Base-by-base conservation (phyloP, 129 eudicot species). In the Mikania micrantha region DNA sequence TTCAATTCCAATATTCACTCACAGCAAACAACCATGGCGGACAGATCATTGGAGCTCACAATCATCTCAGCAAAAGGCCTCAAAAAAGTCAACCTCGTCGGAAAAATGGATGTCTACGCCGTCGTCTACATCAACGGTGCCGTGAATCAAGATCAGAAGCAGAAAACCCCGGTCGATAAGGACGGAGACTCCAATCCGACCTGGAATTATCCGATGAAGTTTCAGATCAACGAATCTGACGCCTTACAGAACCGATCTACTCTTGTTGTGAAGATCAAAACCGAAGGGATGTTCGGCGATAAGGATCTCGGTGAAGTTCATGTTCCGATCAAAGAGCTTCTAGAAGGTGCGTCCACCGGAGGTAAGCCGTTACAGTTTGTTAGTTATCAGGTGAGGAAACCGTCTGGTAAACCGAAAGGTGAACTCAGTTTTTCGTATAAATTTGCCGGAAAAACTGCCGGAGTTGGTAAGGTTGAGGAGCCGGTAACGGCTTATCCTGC, bases 31-130 rank as follows among this genome's bases (percentile, higher is more conserved):
- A 11, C 62, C 7, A 56, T 75, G 80, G 69, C 80, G 56, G 9
- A 24, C 24, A 17, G 80, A 59, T 22, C 80, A 15, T 48, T 90
- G 57, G 93, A 83, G 0, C 50, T 90, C 42, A 87, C 77, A 28
- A 60, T 87, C 3, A 52, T 80, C 9, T 87, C 83, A 3, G 97
- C 84, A 10, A 90, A 73, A 72, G 92, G 83, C 31, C 78, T 87
- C 39, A 83, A 87, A 34, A 87, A 87, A 9, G 87, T 90, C 73
- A 87, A 83, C 42, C 77, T 87, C 52, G 74, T 87, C 53, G 70
- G 76, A 13, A 90, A 87, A 75, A 90, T 87, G 92, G 88, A 87
- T 45, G 85, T 80, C 0, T 87, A 90, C 79, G 92, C 81, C 75
- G 83, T 81, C 66, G 90, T 72, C 31, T 74, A 77, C 41, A 72